Evolutionary conservation across 2,329 filamentous ascomycete species (phyloP), one percentile per base, ranked within the genome.

Genomic region (Xylaria sp.): DNA sequence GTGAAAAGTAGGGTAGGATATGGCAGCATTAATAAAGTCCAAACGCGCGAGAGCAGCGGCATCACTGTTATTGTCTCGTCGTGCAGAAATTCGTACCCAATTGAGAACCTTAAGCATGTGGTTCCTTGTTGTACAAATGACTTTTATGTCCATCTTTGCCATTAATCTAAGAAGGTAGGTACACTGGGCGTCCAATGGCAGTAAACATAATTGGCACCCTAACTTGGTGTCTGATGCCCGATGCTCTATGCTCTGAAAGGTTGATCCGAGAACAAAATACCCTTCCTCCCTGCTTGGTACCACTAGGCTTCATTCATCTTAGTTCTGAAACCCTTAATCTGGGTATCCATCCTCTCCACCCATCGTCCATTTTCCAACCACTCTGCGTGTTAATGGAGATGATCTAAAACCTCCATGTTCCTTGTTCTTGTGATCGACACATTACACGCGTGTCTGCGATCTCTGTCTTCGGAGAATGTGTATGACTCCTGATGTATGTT

Each of bases 141-240:
- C 63, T 63, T 61, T 62, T 66, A 42, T 50, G 25, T 65, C 54
- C 55, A 55, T 58, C 13, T 42, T 25, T 55, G 37, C 42, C 16
- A 23, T 48, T 25, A 25, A 29, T 63, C 64, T 59, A 63, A 51
- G 37, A 44, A 63, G 8, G 6, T 6, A 35, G 32, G n/a, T 9
- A 48, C 8, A 60, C 18, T 10, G 23, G 23, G 54, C 37, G 6
- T 32, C 27, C 3, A 21, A 48, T 29, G 37, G 57, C 44, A 54
- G 51, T 25, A 48, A 13, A 12, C 29, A 9, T 53, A 23, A 55
- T 59, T 29, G 48, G 25, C 12, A 42, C 44, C 25, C 16, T 32
- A 40, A 25, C 47, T 54, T 4, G 23, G 21, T 51, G 48, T 5
- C 10, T 50, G 21, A 23, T 25, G 21, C 53, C 12, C 16, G 53